Conservation (phyloP, 2,329 filamentous ascomycete genomes). For the Neoascochyta sp. region DNA sequence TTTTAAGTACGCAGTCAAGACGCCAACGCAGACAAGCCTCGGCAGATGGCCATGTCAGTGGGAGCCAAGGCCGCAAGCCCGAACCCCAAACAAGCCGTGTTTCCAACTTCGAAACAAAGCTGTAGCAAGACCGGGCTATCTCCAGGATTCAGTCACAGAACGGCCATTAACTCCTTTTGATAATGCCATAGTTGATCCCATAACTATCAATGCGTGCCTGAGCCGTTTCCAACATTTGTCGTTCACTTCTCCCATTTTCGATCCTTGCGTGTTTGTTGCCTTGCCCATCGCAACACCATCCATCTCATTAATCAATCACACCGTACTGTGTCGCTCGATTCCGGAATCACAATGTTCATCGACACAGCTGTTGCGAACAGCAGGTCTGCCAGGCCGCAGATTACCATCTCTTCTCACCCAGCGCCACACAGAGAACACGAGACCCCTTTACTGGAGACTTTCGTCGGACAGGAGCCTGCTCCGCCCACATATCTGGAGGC, state of each 20-base stretch:
- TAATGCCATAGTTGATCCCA: too few relatives aligned
- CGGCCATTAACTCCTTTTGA: too few relatives aligned
- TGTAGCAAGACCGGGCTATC: too few relatives aligned
- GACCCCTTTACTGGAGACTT: conserved; percentile 24
- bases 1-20: too few relatives aligned
- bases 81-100: conserved; percentile 24
- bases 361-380: conserved; percentile 33
- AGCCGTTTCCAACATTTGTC: too few relatives aligned
- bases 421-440: conserved; percentile 15
- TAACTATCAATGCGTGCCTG: too few relatives aligned
- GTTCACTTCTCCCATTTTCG: too few relatives aligned
- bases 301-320: conserved; percentile 1
- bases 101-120: conserved; percentile 26
- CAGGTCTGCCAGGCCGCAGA: conserved; percentile 16
- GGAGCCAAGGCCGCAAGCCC: too few relatives aligned
- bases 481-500: conserved; percentile 35
- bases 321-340: background rate
- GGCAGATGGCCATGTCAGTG: too few relatives aligned
- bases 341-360: conserved; percentile 34
- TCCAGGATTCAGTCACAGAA: too few relatives aligned
- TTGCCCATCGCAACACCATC: background rate
- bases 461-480: conserved; percentile 20
- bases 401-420: conserved; percentile 13
- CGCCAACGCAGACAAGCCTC: too few relatives aligned
- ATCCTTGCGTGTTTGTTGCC: too few relatives aligned